phyloP scores from a whole-genome alignment of 352 stramenopile species.

The Pseudoperonospora humuli region DNA sequence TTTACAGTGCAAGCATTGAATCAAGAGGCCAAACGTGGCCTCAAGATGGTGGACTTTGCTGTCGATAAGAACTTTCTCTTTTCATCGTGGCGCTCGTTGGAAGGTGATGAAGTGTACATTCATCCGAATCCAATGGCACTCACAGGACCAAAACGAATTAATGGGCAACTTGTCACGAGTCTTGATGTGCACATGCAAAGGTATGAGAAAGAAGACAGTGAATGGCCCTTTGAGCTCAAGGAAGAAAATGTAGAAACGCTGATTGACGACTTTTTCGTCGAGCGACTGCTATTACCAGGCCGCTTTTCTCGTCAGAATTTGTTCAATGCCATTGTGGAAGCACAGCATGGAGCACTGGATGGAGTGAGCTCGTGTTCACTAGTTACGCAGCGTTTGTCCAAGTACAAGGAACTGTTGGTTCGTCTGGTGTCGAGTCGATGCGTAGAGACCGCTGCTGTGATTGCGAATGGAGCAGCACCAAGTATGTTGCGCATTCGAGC shows the following conservation, averaged over 20 bases:
- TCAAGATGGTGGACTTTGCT: constrained; percentile 67
- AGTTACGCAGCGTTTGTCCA: constrained; percentile 32
- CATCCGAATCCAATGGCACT: constrained; percentile 64
- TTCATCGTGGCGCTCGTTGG: constrained; percentile 59
- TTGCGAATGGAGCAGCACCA: constrained; percentile 17
- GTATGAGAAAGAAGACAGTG: constrained; percentile 45
- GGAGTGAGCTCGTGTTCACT: constrained; percentile 23
- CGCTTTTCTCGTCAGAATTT: constrained; percentile 62
- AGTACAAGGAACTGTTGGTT: constrained; percentile 59
- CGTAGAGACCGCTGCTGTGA: constrained; percentile 10
- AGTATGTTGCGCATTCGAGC: constrained; percentile 38
- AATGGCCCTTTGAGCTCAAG: constrained; percentile 48
- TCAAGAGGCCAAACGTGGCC: constrained; percentile 24
- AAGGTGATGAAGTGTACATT: constrained; percentile 49
- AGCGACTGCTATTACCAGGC: constrained; percentile 49
- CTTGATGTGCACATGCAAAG: constrained; percentile 60
- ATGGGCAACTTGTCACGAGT: constrained; percentile 43
- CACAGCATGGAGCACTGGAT: constrained; percentile 22
- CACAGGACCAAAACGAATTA: constrained; percentile 48
- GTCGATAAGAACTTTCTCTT: constrained; percentile 63
- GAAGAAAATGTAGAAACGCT: constrained; percentile 28
- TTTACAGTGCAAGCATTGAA: constrained; percentile 32
- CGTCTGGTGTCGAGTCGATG: constrained; percentile 43
- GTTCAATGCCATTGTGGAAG: constrained; percentile 49
- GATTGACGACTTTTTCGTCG: constrained; percentile 57